Base-by-base conservation (phyloP, 257 asterid genomes). In the Apocynum venetum region DNA sequence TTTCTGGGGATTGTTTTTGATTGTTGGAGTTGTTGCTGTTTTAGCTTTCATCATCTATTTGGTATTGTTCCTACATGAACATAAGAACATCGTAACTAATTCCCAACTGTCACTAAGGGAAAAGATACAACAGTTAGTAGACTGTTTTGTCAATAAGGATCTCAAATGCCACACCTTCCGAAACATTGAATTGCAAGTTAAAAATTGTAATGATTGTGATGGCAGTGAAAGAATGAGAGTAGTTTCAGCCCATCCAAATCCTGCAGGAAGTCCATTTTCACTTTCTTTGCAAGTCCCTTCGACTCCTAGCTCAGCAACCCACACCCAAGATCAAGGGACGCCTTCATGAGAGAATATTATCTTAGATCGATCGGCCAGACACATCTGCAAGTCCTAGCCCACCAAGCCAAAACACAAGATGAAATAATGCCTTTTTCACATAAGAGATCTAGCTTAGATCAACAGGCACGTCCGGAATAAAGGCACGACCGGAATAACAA, bases 1-100 rank as follows among this genome's bases (percentile, higher is more conserved):
- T 75, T 89, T 89, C 55, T 89, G 87, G 91, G 96, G 89, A 10
- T 86, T 87, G 40, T 89, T 91, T 71, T 5, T 74, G 56, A 82
- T 86, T 0, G 86, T 81, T 2, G 88, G 77, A 57, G 49, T 77
- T 53, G 80, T 82, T 4, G 87, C 84, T 17, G 6, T 75, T 12
- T 9, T 71, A 31, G 80, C 84, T 4, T 51, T 86, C 14, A 51
- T 77, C 8, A 69, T 86, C 44, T 69, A 78, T 44, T 35, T 79
- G 25, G 47, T 69, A 4, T 64, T 59, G 59, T 87, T 90, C 83
- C 4, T 88, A 2, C 81, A 17, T n/a, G 81, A 88, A 17, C 73
- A 89, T 13, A 52, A 82, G 84, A 70, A 65, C 49, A 81, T 80
- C 20, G 8, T 74, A 7, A 72, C 56, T 43, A 20, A n/a, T 56